Evolutionary conservation across 768 basidiomycete species (phyloP).

Genomic region (Serendipita sp.): DNA sequence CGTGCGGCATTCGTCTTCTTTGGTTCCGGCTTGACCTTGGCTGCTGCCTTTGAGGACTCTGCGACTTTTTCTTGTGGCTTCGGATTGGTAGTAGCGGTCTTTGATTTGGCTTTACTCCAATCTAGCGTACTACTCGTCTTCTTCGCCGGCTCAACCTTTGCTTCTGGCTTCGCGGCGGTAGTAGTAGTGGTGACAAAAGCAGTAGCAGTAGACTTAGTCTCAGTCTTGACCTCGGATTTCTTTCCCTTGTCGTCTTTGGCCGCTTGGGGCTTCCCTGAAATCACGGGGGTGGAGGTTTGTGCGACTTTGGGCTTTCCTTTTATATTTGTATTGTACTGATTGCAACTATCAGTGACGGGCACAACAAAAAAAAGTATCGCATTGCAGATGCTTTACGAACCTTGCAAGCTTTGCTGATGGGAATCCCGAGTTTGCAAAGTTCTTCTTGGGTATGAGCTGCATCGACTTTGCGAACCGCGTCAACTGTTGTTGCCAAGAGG

Average conservation of each 20-base stretch:
- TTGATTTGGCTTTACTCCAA: slow-evolving; percentile 39
- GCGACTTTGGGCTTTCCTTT: neutral
- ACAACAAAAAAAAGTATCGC: neutral
- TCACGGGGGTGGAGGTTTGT: neutral
- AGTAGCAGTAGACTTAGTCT: neutral
- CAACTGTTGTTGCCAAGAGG: slow-evolving; percentile 23
- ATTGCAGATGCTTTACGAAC: neutral
- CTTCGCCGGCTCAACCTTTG: slow-evolving; percentile 15
- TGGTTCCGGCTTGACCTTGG: slow-evolving; percentile 11
- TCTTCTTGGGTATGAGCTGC: slow-evolving; percentile 20
- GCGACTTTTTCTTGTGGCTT: slow-evolving; percentile 11
- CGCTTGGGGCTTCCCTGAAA: neutral
- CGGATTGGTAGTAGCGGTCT: neutral
- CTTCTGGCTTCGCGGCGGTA: no score
- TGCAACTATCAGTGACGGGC: neutral
- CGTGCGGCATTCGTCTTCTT: slow-evolving; percentile 9
- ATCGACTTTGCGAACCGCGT: slow-evolving; percentile 21
- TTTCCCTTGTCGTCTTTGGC: neutral
- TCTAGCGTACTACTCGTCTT: slow-evolving; percentile 26
- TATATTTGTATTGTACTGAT: neutral
- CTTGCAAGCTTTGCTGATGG: neutral
- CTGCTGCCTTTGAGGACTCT: neutral
- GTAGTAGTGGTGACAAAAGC: no score
- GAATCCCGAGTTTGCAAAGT: neutral
- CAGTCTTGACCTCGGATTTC: neutral